Percentiles rank a stretch among this genome's conserved stretches.
Conservation (phyloP, 192 early-diverging fungal species). For the Podila horticola region DNA sequence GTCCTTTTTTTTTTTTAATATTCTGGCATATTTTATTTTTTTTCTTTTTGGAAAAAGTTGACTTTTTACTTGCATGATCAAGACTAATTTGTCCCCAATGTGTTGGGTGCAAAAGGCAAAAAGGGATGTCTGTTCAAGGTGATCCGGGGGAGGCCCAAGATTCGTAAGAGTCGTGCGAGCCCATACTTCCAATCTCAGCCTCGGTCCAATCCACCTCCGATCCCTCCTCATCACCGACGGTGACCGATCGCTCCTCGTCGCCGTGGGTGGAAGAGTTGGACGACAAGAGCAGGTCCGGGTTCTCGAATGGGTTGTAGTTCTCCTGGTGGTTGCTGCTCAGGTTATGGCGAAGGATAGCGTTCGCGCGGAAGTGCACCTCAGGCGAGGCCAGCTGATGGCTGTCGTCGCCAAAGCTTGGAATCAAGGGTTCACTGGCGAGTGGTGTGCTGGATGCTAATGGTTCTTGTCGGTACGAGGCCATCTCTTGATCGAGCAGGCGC, state of each 20-base stretch:
- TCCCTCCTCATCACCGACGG: conserved; percentile 24
- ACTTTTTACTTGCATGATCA: not conserved
- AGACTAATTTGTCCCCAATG: not conserved
- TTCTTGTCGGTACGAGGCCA: not conserved
- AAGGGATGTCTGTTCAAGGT: not conserved
- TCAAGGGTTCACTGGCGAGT: conserved; percentile 34
- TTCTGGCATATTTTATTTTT: not conserved
- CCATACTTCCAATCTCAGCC: conserved; percentile 42
- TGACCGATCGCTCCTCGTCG: conserved; percentile 22
- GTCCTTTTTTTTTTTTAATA: not conserved
- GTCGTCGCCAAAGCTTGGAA: not conserved
- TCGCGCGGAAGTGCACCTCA: conserved; percentile 9
- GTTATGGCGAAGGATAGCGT: conserved; percentile 38
- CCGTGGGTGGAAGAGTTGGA: conserved; percentile 17
- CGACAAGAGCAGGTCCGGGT: conserved; percentile 16
- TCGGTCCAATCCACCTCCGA: conserved; percentile 46
- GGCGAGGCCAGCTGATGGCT: not conserved
- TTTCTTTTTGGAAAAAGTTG: not conserved
- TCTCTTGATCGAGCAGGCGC: conserved; percentile 10
- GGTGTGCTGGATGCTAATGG: conserved; percentile 18
- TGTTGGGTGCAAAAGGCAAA: not conserved
- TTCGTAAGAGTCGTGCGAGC: conserved; percentile 40
- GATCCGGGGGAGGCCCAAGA: conserved; percentile 32
- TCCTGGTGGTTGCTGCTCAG: conserved; percentile 37
- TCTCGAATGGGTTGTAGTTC: conserved; percentile 40